phyloP scores from a whole-genome alignment of 768 basidiomycete species.

The Leucocoprinus sp. region DNA sequence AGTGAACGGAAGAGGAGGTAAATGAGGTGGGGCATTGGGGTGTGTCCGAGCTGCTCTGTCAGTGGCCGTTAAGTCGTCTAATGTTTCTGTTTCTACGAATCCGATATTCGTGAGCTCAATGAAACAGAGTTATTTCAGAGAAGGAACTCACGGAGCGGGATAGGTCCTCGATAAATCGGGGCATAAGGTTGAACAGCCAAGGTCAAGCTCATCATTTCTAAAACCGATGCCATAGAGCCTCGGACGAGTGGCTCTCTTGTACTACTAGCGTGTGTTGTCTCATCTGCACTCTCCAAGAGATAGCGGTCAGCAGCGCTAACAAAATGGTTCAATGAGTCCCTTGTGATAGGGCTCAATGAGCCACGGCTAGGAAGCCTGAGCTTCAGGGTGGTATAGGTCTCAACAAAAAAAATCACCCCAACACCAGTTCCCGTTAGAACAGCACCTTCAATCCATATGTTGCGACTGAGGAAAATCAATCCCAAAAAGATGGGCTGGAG shows the following conservation, averaged over 20 bases:
- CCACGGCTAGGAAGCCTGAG: conserved; percentile 38
- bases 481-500: conserved; percentile 73
- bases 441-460: conserved; percentile 67
- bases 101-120: conserved; percentile 13
- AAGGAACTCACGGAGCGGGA: conserved; percentile 55
- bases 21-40: conserved; percentile 67
- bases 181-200: conserved; percentile 65
- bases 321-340: conserved; percentile 51
- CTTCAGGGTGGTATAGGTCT: conserved; percentile 46
- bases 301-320: conserved; percentile 33
- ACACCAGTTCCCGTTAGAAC: conserved; percentile 50
- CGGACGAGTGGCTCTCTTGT: conserved; percentile 38
- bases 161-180: conserved; percentile 44
- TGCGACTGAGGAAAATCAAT: conserved; percentile 57
- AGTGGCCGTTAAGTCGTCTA: conserved; percentile 77
- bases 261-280: conserved; percentile 37
- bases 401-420: conserved; percentile 49
- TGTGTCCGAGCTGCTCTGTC: conserved; percentile 72
- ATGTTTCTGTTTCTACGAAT: conserved; percentile 56
- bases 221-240: conserved; percentile 71
- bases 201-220: conserved; percentile 80
- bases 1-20: conserved; percentile 59
- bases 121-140: conserved; percentile 15
- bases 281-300: conserved; percentile 41
- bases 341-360: conserved; percentile 48